Evolutionary conservation across 257 asterid genomes (phyloP), one percentile per base, ranked within the genome.

Genomic region (Haberlea rhodopensis): DNA sequence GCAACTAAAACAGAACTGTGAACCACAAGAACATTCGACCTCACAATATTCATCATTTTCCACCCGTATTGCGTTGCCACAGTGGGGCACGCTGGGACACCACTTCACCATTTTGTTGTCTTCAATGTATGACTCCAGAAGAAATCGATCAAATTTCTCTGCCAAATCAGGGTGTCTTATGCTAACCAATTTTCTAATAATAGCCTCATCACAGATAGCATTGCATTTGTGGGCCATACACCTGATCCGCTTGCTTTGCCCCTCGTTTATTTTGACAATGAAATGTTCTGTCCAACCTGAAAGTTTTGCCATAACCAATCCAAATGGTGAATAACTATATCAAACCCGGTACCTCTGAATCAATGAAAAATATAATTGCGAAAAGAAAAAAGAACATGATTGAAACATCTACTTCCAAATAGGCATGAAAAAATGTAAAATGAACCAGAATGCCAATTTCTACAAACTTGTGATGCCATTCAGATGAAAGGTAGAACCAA

Each of bases 241-340:
- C 74, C 76, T 84, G 73, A 90, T 84, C 53, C 90, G 79, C 88
- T 85, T 90, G 76, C 97, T 90, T 76, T 87, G 97, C 61, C 97
- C 97, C 78, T 85, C 97, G 4, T 87, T 85, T 45, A 90, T 90
- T 78, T 90, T 84, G 71, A 90, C 87, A 65, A 90, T 73, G 71
- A 90, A 90, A 75, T 90, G 96, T 80, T 78, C 90, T n/a, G 96
- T 87, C 97, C 97, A 90, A 68, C 97, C 97, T 90, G 74, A 60
- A 79, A 70, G 54, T 26, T 67, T 57, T 43, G 60, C 40, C 55
- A 66, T 16, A 6, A 9, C 21, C 22, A 60, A 34, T 21, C 13
- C 8, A 20, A 28, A 19, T 2, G 31, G 46, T 40, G 40, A 53
- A 11, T 34, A 29, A 29, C 9, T 29, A 54, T 11, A 22, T 24